phyloP scores from a whole-genome alignment of 192 early-diverging fungal species.

The Umbelopsis sp. region DNA sequence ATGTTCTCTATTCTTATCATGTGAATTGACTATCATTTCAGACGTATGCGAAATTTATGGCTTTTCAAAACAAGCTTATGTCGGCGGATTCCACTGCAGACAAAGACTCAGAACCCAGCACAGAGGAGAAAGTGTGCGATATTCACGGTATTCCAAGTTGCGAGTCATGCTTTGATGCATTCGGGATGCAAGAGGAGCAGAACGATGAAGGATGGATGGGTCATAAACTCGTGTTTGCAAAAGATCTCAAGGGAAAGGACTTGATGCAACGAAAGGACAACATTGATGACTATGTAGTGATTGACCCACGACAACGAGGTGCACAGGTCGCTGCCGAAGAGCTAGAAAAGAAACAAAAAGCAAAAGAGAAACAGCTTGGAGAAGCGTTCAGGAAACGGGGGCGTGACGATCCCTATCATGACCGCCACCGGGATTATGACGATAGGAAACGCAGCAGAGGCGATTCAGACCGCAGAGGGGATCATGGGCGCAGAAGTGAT shows the following conservation, averaged over 20 bases:
- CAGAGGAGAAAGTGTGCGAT: conserved; percentile 55
- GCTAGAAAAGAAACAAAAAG: conserved; percentile 18
- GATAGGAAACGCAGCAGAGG: conserved; percentile 12
- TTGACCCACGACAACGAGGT: conserved; percentile 58
- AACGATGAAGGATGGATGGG: conserved; percentile 73
- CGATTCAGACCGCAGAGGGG: conserved; percentile 4
- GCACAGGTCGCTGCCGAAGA: conserved; percentile 26
- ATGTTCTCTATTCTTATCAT: not conserved
- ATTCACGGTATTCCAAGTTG: conserved; percentile 75
- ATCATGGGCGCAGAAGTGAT: conserved; percentile 6
- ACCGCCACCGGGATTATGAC: not conserved
- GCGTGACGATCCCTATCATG: not conserved
- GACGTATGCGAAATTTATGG: conserved; percentile 55
- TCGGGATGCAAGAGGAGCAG: conserved; percentile 45
- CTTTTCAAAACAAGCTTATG: conserved; percentile 58
- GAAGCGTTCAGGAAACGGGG: conserved; percentile 21
- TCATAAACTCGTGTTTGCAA: conserved; percentile 76
- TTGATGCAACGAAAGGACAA: conserved; percentile 54
- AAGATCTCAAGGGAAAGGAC: conserved; percentile 66
- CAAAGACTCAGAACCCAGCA: conserved; percentile 30
- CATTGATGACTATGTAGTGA: conserved; percentile 69
- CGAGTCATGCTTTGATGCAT: conserved; percentile 66
- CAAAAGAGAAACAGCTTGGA: conserved; percentile 16
- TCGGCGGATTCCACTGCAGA: conserved; percentile 20
- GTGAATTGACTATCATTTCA: conserved; percentile 9